phyloP scores from a whole-genome alignment of 345 rosid genomes.

The Hibiscus tridactylites region DNA sequence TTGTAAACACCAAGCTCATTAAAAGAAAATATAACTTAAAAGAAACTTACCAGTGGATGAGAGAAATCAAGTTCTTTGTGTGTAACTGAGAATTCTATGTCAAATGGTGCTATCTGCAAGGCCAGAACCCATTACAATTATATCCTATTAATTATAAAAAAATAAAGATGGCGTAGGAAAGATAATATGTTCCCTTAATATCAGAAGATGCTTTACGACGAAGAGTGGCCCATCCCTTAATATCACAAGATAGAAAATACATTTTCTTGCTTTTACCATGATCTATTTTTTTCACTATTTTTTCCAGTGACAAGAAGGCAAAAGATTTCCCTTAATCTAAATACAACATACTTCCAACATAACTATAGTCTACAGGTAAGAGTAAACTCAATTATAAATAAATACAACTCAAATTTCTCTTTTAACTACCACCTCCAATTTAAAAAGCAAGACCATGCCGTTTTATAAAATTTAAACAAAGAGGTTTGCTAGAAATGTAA shows the following conservation, averaged over 20 bases:
- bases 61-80: slow-evolving; percentile 99
- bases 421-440: neutral
- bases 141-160: neutral
- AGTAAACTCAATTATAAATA: neutral
- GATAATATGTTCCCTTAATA: slow-evolving; percentile 86
- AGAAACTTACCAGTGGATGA: slow-evolving; percentile 80
- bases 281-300: too few relatives aligned
- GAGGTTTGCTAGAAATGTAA: neutral
- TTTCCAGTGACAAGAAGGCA: too few relatives aligned
- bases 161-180: slow-evolving; percentile 8
- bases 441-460: neutral
- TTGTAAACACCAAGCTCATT: neutral
- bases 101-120: slow-evolving; percentile 90
- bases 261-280: too few relatives aligned
- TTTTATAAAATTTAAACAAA: neutral
- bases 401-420: neutral
- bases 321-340: too few relatives aligned
- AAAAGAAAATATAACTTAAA: neutral
- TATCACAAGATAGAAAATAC: too few relatives aligned
- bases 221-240: slow-evolving; percentile 78
- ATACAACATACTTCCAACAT: neutral
- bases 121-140: slow-evolving; percentile 8
- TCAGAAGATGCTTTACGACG: slow-evolving; percentile 82
- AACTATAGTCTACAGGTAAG: neutral
- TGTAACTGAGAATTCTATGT: slow-evolving; percentile 87